phyloP scores from a whole-genome alignment of 2,329 filamentous ascomycete genomes.

The Lachnellula occidentalis region DNA sequence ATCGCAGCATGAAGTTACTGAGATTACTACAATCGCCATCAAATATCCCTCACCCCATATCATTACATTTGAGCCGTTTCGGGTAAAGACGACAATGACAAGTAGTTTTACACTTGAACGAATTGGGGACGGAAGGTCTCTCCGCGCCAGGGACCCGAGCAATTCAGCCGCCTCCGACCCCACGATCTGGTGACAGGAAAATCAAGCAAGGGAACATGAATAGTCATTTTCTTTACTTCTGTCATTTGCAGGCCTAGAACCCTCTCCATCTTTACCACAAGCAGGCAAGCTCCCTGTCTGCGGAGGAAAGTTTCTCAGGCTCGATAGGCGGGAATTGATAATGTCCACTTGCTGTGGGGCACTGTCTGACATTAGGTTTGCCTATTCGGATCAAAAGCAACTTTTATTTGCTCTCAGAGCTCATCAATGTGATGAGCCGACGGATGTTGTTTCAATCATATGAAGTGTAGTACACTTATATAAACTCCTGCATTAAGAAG shows the following conservation, averaged over 20 bases:
- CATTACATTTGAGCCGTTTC: not conserved
- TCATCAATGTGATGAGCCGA: constrained; percentile 3
- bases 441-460: not conserved
- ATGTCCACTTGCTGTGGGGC: not conserved
- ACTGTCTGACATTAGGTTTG: not conserved
- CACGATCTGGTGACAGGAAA: constrained; percentile 7
- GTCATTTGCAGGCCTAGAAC: not conserved
- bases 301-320: not conserved
- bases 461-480: not conserved
- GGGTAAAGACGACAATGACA: not conserved
- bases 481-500: not conserved
- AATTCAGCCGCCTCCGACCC: constrained; percentile 8
- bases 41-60: not conserved
- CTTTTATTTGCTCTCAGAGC: not conserved
- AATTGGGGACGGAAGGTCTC: constrained; percentile 4
- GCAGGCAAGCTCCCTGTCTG: not conserved
- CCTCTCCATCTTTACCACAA: not conserved
- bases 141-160: constrained; percentile 1
- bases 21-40: no score
- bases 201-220: not conserved
- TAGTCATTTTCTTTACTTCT: no score
- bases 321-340: not conserved
- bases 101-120: not conserved
- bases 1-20: not conserved
- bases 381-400: not conserved